Conservation (phyloP, 2,329 filamentous ascomycete species). For the Aschersonia sp. region DNA sequence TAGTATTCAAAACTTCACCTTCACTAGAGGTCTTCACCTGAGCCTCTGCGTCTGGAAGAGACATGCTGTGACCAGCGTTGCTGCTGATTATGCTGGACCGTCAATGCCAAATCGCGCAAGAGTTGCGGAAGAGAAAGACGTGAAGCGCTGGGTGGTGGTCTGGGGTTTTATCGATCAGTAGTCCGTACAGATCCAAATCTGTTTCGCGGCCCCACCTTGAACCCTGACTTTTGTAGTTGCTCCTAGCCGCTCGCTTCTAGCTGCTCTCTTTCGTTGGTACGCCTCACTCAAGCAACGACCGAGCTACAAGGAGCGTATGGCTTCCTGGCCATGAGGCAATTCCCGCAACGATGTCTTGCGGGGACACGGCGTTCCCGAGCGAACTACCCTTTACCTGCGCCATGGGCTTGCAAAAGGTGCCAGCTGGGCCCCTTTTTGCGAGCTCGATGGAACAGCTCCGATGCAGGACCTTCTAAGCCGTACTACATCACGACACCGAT, state of each 20-base stretch:
- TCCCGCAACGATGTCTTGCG: conserved; percentile 11
- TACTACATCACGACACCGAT: conserved; percentile 95
- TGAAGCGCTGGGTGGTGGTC: not conserved
- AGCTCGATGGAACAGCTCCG: conserved; percentile 18
- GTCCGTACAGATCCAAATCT: too few relatives aligned
- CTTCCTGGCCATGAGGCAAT: conserved; percentile 12
- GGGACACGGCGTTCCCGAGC: conserved; percentile 10
- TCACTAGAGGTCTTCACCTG: conserved; percentile 31
- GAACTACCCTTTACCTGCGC: conserved; percentile 5
- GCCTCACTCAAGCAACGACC: not conserved
- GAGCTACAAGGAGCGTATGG: not conserved
- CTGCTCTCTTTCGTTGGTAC: too few relatives aligned
- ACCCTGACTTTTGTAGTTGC: not conserved
- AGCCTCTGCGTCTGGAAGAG: conserved; percentile 24
- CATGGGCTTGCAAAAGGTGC: conserved; percentile 16
- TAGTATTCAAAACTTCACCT: conserved; percentile 15
- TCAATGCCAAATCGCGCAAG: too few relatives aligned
- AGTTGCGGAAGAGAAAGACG: too few relatives aligned
- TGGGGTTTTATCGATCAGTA: not conserved
- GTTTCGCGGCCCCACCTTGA: too few relatives aligned
- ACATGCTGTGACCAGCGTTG: conserved; percentile 10
- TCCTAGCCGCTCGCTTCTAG: too few relatives aligned
- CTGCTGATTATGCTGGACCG: too few relatives aligned
- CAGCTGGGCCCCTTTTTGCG: conserved; percentile 7
- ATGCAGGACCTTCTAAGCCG: conserved; percentile 43